These are phyloP conservation scores for Ophioceras dolichostomum DNA, from an alignment of 2,329 filamentous ascomycete species.

Conservation along the genomic window DNA sequence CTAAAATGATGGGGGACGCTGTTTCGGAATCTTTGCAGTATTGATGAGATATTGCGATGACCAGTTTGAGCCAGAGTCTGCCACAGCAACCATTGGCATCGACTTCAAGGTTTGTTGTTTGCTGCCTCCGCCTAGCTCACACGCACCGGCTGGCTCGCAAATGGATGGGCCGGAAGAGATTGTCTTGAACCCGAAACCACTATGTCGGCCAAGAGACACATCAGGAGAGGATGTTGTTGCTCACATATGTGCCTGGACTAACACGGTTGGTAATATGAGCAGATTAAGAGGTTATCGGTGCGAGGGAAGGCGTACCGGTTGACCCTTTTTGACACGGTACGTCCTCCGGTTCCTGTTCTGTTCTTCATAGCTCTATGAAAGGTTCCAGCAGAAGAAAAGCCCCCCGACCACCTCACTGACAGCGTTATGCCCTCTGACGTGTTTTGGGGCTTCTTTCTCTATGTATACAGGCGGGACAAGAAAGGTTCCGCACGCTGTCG, in stretches of 20 bases:
- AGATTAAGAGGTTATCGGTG: slow-evolving; percentile 41
- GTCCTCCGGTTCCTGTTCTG: slow-evolving; percentile 4
- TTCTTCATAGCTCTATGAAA: not conserved
- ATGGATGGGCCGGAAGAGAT: too few species aligned
- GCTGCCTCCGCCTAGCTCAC: too few species aligned
- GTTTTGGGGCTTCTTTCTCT: not conserved
- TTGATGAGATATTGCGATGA: slow-evolving; percentile 43
- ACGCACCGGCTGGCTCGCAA: too few species aligned
- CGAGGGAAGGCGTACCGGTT: slow-evolving; percentile 37
- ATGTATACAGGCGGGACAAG: slow-evolving; percentile 25
- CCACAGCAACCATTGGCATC: slow-evolving; percentile 43
- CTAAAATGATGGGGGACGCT: too few species aligned
- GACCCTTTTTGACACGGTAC: slow-evolving; percentile 38
- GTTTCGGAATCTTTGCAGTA: too few species aligned
- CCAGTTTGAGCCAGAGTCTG: slow-evolving; percentile 41
- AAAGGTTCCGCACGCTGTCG: slow-evolving; percentile 35
- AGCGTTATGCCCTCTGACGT: not conserved
- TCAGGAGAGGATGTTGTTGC: too few species aligned
- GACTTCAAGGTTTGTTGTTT: slow-evolving; percentile 35
- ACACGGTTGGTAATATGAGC: too few species aligned
- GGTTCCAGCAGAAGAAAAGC: not conserved
- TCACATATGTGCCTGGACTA: too few species aligned
- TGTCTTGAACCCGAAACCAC: too few species aligned
- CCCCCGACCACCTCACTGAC: not conserved
- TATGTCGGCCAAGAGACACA: too few species aligned